These are phyloP conservation scores for Cordyceps militaris DNA, from an alignment of 2,329 filamentous ascomycete species.

Conservation along the genomic window DNA sequence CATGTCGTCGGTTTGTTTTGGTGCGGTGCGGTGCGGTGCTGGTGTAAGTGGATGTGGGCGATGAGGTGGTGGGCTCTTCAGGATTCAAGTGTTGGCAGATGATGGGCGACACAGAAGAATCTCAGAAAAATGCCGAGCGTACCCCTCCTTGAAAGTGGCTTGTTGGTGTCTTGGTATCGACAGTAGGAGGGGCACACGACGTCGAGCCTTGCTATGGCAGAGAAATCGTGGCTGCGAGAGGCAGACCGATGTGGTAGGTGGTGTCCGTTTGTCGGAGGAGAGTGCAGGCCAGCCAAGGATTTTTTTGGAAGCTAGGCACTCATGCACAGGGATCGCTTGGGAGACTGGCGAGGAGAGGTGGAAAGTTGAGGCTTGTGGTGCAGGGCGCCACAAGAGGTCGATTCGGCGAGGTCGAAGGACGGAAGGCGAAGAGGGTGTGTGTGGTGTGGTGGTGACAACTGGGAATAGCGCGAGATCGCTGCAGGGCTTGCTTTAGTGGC, in stretches of 20 bases:
- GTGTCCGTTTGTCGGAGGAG: not conserved
- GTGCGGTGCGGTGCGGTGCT: not conserved
- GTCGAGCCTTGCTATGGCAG: not conserved
- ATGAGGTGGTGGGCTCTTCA: not conserved
- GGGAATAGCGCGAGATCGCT: not conserved
- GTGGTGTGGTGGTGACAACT: not conserved
- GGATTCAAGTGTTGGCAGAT: not conserved
- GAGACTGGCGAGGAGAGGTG: not conserved
- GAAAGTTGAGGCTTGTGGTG: not conserved
- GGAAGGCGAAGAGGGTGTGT: not conserved
- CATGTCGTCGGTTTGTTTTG: constrained; percentile 32
- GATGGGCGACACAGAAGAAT: not conserved
- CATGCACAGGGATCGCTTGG: not conserved
- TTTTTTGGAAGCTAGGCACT: not conserved
- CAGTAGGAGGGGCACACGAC: constrained; percentile 11
- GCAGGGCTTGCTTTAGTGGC: not conserved
- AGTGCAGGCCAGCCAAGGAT: not conserved
- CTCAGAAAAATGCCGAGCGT: not conserved
- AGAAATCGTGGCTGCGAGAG: not conserved
- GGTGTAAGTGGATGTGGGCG: not conserved
- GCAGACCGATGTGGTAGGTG: not conserved
- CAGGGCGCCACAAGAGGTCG: not conserved
- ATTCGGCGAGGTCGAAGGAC: not conserved
- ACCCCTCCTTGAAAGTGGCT: constrained; percentile 8
- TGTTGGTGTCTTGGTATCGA: constrained; percentile 1